phyloP scores from a whole-genome alignment of 73 alveolate species.

The Breviolum minutum region DNA sequence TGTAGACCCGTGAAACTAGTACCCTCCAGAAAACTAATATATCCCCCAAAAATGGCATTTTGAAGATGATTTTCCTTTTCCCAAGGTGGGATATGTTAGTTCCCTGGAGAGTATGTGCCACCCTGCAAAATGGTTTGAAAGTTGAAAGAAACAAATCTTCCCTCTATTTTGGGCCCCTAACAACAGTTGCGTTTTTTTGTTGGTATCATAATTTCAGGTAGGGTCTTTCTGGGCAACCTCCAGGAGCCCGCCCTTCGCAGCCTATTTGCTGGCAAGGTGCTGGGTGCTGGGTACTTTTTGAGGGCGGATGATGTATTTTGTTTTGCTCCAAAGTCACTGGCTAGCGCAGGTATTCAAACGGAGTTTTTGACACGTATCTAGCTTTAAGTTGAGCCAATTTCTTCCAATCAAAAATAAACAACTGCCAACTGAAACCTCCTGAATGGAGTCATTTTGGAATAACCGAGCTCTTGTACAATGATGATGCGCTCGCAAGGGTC shows the following conservation, averaged over 20 bases:
- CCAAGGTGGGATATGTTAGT: too few species aligned
- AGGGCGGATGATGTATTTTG: not conserved
- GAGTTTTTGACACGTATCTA: too few species aligned
- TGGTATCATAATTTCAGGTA: too few species aligned
- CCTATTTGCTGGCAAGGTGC: constrained; percentile 37
- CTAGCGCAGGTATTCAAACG: too few species aligned
- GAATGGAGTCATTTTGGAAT: not conserved
- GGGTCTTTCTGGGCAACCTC: too few species aligned
- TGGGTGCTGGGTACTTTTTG: not conserved
- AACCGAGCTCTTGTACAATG: not conserved
- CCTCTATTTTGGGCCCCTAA: not conserved
- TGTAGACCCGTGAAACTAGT: not conserved
- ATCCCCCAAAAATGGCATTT: too few species aligned
- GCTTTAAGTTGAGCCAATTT: too few species aligned
- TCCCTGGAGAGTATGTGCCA: not conserved
- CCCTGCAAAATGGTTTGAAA: not conserved
- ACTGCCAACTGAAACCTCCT: not conserved
- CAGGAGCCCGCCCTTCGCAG: constrained; percentile 78
- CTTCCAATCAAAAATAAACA: not conserved
- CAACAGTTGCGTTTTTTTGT: not conserved
- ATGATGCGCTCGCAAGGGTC: constrained; percentile 30
- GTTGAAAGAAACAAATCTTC: not conserved
- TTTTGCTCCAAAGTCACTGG: too few species aligned
- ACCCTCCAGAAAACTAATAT: too few species aligned
- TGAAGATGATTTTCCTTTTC: too few species aligned